phyloP scores from a whole-genome alignment of 352 stramenopile species.

The Globisporangium cylindrosporum region DNA sequence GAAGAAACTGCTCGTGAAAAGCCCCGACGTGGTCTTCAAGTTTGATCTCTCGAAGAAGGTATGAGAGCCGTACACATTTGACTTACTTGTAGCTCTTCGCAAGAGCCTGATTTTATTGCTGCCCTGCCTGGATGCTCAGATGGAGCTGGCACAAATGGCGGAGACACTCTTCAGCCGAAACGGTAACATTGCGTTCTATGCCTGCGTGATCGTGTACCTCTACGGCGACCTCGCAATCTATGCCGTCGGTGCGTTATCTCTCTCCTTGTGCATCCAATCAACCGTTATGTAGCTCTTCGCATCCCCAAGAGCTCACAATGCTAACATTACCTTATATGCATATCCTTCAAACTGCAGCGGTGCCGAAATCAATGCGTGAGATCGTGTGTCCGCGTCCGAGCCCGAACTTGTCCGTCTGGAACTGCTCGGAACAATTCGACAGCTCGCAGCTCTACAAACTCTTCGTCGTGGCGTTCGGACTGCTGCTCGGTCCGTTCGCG shows the following conservation, averaged over 20 bases:
- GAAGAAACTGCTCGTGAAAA: conserved; percentile 41
- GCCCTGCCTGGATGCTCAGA: conserved; percentile 28
- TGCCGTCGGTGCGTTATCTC: conserved; percentile 62
- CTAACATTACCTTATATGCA: neutral
- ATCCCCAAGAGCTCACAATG: neutral
- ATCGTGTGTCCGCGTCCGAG: conserved; percentile 75
- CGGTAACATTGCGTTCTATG: conserved; percentile 77
- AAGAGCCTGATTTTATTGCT: neutral
- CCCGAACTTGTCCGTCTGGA: conserved; percentile 44
- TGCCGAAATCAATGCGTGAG: conserved; percentile 85
- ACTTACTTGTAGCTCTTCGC: neutral
- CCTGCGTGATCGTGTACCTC: conserved; percentile 77
- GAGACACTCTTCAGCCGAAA: conserved; percentile 66
- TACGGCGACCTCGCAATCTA: conserved; percentile 89
- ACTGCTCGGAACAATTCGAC: conserved; percentile 65
- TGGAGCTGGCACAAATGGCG: conserved; percentile 84
- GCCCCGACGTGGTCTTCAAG: conserved; percentile 33
- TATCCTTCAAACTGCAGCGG: conserved; percentile 33
- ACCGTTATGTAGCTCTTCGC: neutral
- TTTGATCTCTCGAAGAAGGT: conserved; percentile 83
- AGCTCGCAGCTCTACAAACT: conserved; percentile 81
- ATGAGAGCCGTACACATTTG: neutral
- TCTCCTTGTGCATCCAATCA: neutral
- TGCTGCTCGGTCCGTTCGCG: conserved; percentile 72
- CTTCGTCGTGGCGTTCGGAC: conserved; percentile 74